Conservation (phyloP, 805 yeast genomes). For the Cyberlindnera saturnus region DNA sequence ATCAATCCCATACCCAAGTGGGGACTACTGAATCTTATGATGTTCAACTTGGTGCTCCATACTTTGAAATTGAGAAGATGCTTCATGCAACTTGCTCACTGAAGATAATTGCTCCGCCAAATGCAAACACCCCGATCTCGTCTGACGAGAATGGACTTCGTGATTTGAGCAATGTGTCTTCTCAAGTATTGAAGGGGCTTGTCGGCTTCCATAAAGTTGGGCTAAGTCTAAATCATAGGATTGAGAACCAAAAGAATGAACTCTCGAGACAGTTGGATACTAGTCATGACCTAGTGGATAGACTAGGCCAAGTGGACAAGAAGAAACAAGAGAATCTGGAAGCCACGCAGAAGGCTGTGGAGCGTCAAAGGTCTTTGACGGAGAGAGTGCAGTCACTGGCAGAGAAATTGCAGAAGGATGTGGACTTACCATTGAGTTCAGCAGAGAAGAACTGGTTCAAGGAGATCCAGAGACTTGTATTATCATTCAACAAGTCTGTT, state of each 20-base stretch:
- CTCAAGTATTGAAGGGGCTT: slow-evolving; percentile 12
- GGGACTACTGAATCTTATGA: not conserved
- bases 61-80: slow-evolving; percentile 8
- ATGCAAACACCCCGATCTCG: not conserved
- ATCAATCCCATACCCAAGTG: not conserved
- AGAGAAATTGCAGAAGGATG: slow-evolving; percentile 19
- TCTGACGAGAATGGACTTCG: slow-evolving; percentile 14
- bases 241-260: slow-evolving; percentile 35
- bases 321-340: slow-evolving; percentile 8
- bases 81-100: not conserved
- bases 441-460: slow-evolving; percentile 41
- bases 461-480: slow-evolving; percentile 31
- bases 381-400: slow-evolving; percentile 27
- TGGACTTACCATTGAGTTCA: slow-evolving; percentile 29
- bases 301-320: slow-evolving; percentile 11
- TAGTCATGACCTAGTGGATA: slow-evolving; percentile 20
- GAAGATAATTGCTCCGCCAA: slow-evolving; percentile 5
- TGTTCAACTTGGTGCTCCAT: slow-evolving; percentile 5
- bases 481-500: slow-evolving; percentile 27
- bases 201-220: slow-evolving; percentile 28
- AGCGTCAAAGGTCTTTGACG: slow-evolving; percentile 29
- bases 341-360: slow-evolving; percentile 15
- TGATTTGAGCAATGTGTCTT: slow-evolving; percentile 16
- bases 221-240: slow-evolving; percentile 28
- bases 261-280: slow-evolving; percentile 33